Conservation (phyloP, 768 basidiomycete genomes). For the Mycena chlorophos region DNA sequence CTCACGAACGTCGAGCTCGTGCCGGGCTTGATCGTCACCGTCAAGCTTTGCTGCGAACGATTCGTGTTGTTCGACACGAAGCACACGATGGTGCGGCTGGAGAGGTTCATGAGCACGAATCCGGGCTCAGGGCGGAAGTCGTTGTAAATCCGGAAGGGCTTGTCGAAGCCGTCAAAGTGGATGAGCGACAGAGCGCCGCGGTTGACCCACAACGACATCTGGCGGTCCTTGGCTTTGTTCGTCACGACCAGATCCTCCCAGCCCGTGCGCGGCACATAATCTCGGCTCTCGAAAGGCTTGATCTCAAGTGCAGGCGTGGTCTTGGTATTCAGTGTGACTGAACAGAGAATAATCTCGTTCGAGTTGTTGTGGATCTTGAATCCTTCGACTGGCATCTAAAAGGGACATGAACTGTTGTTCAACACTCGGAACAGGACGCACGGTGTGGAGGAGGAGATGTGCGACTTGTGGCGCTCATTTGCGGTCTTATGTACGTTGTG, state of each 20-base stretch:
- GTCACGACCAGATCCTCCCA: conserved; percentile 19
- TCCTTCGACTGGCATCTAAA: conserved; percentile 8
- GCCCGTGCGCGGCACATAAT: conserved; percentile 4
- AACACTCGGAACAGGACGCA: too few species aligned
- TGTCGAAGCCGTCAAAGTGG: conserved; percentile 18
- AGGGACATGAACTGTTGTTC: too few species aligned
- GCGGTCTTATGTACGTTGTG: too few species aligned
- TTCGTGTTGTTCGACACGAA: conserved; percentile 14
- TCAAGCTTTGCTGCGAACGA: conserved; percentile 3
- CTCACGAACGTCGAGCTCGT: conserved; percentile 1
- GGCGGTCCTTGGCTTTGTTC: conserved; percentile 4
- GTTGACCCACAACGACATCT: conserved; percentile 15
- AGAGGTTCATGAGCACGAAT: conserved; percentile 15
- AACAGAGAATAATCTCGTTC: conserved; percentile 13
- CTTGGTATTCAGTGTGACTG: conserved; percentile 12
- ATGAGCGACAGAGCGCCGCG: conserved; percentile 12
- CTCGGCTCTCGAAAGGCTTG: conserved; percentile 9
- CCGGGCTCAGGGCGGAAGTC: conserved; percentile 18
- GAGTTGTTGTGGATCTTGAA: conserved; percentile 21
- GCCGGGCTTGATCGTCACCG: conserved; percentile 8
- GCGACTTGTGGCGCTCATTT: too few species aligned
- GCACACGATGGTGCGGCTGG: conserved; percentile 11
- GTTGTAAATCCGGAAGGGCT: conserved; percentile 17
- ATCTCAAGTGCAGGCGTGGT: conserved; percentile 6
- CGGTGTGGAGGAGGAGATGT: background rate